A percentile compares a stretch with the other conserved stretches of the same genome.
Conservation (phyloP, 1,284 basidiomycete species). For the Vanrija pseudolonga region DNA sequence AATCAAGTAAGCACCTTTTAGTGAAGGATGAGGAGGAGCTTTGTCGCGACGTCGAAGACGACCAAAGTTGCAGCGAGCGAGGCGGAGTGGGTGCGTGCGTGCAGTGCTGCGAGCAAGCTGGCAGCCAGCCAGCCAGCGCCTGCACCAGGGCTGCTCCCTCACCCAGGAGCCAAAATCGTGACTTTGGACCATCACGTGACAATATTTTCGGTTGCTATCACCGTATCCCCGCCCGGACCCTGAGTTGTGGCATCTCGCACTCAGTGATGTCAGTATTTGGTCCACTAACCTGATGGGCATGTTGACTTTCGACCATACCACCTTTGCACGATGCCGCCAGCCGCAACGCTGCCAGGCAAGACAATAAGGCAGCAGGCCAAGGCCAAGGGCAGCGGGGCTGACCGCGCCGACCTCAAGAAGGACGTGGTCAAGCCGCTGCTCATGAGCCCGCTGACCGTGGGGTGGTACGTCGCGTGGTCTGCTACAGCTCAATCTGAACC, state of each 20-base stretch:
- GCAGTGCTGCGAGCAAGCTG: background rate
- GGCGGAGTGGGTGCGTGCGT: no score
- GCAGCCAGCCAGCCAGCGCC: background rate
- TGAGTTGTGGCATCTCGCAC: no score
- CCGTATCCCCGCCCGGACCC: no score
- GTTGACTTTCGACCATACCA: background rate
- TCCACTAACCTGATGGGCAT: background rate
- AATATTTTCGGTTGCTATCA: no score
- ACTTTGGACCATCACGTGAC: no score
- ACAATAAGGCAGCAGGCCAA: conserved; percentile 17
- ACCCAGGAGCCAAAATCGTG: background rate
- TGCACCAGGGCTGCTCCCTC: background rate
- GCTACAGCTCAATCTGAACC: background rate
- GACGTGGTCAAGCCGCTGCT: conserved; percentile 22
- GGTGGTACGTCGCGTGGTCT: conserved; percentile 33
- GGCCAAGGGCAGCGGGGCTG: conserved; percentile 2
- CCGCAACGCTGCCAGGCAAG: conserved; percentile 9
- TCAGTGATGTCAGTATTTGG: no score
- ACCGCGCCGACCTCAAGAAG: background rate
- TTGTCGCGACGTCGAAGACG: background rate
- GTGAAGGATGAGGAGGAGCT: background rate
- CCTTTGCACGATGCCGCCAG: conserved; percentile 8
- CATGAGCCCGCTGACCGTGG: conserved; percentile 35
- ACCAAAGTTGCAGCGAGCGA: conserved; percentile 1
- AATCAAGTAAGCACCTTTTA: conserved; percentile 18